Conservation (phyloP, 495 filamentous ascomycete species). For the Xylaria acuta region DNA sequence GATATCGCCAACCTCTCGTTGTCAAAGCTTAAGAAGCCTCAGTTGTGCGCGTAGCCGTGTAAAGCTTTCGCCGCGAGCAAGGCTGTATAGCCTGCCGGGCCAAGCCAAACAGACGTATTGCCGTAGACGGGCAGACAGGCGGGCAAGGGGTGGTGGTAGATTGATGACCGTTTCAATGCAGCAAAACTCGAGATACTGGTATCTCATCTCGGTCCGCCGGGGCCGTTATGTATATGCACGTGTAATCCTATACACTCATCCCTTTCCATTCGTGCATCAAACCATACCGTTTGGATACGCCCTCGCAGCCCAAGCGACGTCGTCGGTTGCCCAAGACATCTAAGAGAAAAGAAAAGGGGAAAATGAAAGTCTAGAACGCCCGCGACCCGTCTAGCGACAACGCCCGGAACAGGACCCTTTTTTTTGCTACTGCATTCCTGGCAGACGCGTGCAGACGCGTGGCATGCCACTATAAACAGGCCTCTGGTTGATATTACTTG, state of each 20-base stretch:
- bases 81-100: constrained; percentile 4
- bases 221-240: too few species aligned
- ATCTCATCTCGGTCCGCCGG: constrained; percentile 12
- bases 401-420: neutral
- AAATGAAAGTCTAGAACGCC: constrained; percentile 18
- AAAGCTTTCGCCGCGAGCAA: neutral
- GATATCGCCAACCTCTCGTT: neutral
- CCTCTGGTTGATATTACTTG: neutral
- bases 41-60: constrained; percentile 1
- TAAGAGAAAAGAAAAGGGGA: neutral
- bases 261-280: neutral
- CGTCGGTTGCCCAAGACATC: neutral
- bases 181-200: neutral
- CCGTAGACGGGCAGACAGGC: neutral
- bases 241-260: too few species aligned
- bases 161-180: neutral
- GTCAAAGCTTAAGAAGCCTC: neutral
- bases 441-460: constrained; percentile 28
- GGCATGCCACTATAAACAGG: constrained; percentile 25
- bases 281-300: neutral
- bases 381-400: constrained; percentile 11
- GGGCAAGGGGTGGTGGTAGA: constrained; percentile 6
- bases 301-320: neutral
- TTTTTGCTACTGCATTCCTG: constrained; percentile 25
- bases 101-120: neutral